Evolutionary conservation across 1,139 yeast species (phyloP), one percentile per base, ranked within the genome.

Genomic region (Petasospora fabianii): DNA sequence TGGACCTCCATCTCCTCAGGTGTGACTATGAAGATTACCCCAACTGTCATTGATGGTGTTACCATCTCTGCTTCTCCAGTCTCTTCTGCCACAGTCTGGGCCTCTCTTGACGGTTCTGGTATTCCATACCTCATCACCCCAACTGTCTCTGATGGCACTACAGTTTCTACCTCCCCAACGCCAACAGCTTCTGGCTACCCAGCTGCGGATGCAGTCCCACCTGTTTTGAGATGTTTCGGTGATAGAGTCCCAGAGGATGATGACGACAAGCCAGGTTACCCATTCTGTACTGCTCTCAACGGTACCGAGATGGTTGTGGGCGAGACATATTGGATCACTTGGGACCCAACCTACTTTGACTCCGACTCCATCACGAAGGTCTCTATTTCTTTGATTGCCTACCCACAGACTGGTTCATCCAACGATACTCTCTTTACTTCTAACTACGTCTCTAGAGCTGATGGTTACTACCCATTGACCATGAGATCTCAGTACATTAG

Each of bases 261-360:
- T 19, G 33, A 34, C 5, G 49, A 44, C 33, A 32, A 39, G 16
- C 44, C 42, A 20, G 64, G 63, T 2, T 59, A 58, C 40, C 71
- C 71, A 31, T 66, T 66, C 55, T 66, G 71, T 46, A 50, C 66
- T 17, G 56, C 59, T 14, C 42, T 43, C n/a, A 63, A 64, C 47
- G 68, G 66, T 30, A 61, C 71, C n/a, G 69, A 65, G 46, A 48
- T 65, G 43, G 55, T 66, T 13, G 62, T 62, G 30, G 71, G 69
- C 32, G 67, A 66, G 50, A 66, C 67, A 8, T 66, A 66, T 48
- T 66, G 69, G 68, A 51, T 66, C 42, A 66, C 71, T 12, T 66
- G 71, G 71, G 69, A 66, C 41, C 68, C 71, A 38, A 42, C 60
- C 4, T 66, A 61, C 51, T 66, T 65, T 60, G 70, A 68, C 24